Percentiles rank a stretch among this genome's conserved stretches.
phyloP scores from a whole-genome alignment of 257 asterid genomes.

The Plantago major region DNA sequence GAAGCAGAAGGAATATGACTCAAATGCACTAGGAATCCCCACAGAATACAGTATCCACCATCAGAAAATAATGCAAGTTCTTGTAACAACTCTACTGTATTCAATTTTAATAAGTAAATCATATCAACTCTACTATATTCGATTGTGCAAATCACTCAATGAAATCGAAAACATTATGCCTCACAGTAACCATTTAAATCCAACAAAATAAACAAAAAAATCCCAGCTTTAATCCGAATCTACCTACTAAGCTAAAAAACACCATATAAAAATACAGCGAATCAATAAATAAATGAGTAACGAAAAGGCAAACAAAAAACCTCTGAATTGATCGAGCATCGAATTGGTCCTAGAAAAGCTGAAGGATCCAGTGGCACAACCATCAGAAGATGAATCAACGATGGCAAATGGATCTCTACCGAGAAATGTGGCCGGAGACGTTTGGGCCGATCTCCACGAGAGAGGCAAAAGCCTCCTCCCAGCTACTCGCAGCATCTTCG shows the following conservation, averaged over 20 bases:
- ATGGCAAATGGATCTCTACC: conserved; percentile 8
- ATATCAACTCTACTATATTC: too few relatives aligned
- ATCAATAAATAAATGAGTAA: background rate
- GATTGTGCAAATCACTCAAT: too few relatives aligned
- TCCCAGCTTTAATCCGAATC: too few relatives aligned
- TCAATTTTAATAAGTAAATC: too few relatives aligned
- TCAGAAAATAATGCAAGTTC: too few relatives aligned
- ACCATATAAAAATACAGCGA: background rate
- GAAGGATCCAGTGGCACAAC: conserved; percentile 19
- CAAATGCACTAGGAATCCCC: too few relatives aligned
- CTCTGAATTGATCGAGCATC: conserved; percentile 28
- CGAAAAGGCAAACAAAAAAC: conserved; percentile 10
- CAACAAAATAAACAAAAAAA: too few relatives aligned
- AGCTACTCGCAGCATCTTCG: conserved; percentile 37
- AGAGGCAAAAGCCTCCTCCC: conserved; percentile 38
- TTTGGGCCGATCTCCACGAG: conserved; percentile 23
- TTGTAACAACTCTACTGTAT: too few relatives aligned
- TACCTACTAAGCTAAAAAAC: background rate
- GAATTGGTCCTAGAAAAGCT: conserved; percentile 12
- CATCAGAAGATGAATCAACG: conserved; percentile 21
- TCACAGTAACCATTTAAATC: too few relatives aligned
- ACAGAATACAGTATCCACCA: too few relatives aligned
- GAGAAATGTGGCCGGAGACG: conserved; percentile 23
- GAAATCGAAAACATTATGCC: too few relatives aligned
- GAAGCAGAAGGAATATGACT: too few relatives aligned